These are phyloP conservation scores for Aspergillus nidulans DNA, from an alignment of 495 filamentous ascomycete species.

Conservation along the genomic window DNA sequence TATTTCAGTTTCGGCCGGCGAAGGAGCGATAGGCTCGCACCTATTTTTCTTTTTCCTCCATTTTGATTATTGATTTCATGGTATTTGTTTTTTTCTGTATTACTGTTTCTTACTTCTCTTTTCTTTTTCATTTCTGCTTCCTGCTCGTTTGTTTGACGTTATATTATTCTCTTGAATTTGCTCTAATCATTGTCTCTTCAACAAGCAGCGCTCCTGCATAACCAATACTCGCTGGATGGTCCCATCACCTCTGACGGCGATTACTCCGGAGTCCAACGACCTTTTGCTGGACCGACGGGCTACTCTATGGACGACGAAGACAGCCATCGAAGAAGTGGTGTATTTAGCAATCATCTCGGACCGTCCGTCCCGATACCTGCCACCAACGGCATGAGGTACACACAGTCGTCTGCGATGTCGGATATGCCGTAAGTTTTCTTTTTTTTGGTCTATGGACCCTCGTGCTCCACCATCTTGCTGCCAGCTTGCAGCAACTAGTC, in stretches of 20 bases:
- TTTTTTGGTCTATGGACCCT: slow-evolving; percentile 30
- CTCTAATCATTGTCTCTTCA: slow-evolving; percentile 17
- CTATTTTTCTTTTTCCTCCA: slow-evolving; percentile 15
- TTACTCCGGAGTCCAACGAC: slow-evolving; percentile 33
- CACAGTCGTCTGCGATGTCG: slow-evolving; percentile 41
- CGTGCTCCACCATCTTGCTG: slow-evolving; percentile 27
- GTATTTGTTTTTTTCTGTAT: slow-evolving; percentile 18
- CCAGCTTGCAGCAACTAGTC: slow-evolving; percentile 35
- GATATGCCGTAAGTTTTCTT: slow-evolving; percentile 49
- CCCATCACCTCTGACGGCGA: slow-evolving; percentile 39
- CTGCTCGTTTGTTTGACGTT: slow-evolving; percentile 5
- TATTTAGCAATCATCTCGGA: slow-evolving; percentile 29
- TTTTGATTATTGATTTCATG: slow-evolving; percentile 15
- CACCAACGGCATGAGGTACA: slow-evolving; percentile 44
- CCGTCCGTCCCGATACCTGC: slow-evolving; percentile 39
- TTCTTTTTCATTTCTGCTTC: slow-evolving; percentile 12
- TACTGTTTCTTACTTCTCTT: slow-evolving; percentile 16
- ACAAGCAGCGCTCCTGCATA: slow-evolving; percentile 36
- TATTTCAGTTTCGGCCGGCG: slow-evolving; percentile 21
- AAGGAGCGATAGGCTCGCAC: slow-evolving; percentile 19
- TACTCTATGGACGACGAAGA: slow-evolving; percentile 43
- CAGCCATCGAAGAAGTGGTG: slow-evolving; percentile 37
- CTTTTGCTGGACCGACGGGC: slow-evolving; percentile 27
- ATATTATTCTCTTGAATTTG: slow-evolving; percentile 10
- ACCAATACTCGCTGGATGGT: slow-evolving; percentile 35